Conservation (phyloP, 78 protist genomes). For the Planoprotostelium fungivorum region DNA sequence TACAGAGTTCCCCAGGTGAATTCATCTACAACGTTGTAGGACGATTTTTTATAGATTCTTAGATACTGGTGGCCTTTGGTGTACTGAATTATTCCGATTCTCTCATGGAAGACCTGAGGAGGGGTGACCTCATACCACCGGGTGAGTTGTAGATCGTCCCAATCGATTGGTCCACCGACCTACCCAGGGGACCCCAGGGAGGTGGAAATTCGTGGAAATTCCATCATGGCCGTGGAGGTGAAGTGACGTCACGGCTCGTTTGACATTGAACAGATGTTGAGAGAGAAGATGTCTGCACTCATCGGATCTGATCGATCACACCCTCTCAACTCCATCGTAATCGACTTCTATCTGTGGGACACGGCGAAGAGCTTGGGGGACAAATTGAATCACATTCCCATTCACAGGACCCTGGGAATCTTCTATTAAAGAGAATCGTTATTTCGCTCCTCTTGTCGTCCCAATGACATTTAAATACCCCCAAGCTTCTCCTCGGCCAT, state of each 20-base stretch:
- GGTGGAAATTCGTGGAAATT: not conserved
- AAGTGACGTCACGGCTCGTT: not conserved
- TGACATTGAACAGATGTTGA: not conserved
- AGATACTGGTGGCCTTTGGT: conserved; percentile 33
- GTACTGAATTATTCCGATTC: conserved; percentile 16
- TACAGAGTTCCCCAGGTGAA: conserved; percentile 74
- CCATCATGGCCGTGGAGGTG: not conserved
- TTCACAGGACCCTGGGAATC: not conserved
- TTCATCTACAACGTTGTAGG: not conserved
- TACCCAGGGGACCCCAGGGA: not conserved
- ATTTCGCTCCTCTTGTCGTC: too few relatives aligned
- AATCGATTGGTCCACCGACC: not conserved
- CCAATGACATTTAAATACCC: too few relatives aligned
- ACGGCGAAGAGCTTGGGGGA: not conserved
- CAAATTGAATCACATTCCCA: not conserved
- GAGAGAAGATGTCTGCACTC: not conserved
- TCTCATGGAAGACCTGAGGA: not conserved
- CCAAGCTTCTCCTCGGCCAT: too few relatives aligned
- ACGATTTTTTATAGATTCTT: conserved; percentile 22
- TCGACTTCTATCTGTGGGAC: not conserved
- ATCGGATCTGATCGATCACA: not conserved
- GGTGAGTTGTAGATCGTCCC: not conserved
- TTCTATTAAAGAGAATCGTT: too few relatives aligned
- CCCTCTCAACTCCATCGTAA: not conserved
- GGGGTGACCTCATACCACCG: not conserved